Base-by-base conservation (phyloP, 345 rosid species). In the Aegle marmelos region DNA sequence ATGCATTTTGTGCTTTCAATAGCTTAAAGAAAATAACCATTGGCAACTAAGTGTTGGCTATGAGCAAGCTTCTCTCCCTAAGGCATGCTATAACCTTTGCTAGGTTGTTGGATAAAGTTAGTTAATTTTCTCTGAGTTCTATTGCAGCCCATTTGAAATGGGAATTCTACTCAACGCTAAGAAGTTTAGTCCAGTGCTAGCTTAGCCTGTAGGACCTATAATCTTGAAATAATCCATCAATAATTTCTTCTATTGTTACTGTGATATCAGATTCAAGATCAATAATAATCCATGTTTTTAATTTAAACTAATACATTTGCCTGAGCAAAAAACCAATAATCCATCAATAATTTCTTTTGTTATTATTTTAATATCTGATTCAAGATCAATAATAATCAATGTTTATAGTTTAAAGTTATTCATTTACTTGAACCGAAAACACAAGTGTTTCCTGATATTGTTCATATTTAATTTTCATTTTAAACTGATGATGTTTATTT, bases 401-500 rank as follows among this genome's bases (percentile, higher is more conserved):
- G 39, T 27, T 8, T 10, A 7, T 10, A 39, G 28, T 22, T 28
- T 28, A 8, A 19, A 39, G 2, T 5, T 5, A 5, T 24, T 58
- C 7, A 14, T 30, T 74, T 64, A 22, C 22, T 31, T 19, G 2
- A 64, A 56, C 71, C 22, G 14, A 65, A 17, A 65, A 11, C 10
- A 24, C 25, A 17, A 9, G 56, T 37, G 37, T 48, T 60, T 13
- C 61, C 3, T 5, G 30, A 56, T 60, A 48, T 76, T 54, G 50
- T 45, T 76, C 16, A 5, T 25, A 6, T 9, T 17, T 34, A 27
- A 37, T 41, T 61, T 30, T 21, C 45, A 27, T 22, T 30, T 74
- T 28, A 53, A 25, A 36, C 73, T 37, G 31, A 66, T 24, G 22
- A 56, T 7, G 3, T 41, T 78, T 78, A 58, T 76, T 79, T 79